Percentiles rank a stretch among this genome's conserved stretches.
phyloP scores from a whole-genome alignment of 805 yeast species.

The Pichia exigua region DNA sequence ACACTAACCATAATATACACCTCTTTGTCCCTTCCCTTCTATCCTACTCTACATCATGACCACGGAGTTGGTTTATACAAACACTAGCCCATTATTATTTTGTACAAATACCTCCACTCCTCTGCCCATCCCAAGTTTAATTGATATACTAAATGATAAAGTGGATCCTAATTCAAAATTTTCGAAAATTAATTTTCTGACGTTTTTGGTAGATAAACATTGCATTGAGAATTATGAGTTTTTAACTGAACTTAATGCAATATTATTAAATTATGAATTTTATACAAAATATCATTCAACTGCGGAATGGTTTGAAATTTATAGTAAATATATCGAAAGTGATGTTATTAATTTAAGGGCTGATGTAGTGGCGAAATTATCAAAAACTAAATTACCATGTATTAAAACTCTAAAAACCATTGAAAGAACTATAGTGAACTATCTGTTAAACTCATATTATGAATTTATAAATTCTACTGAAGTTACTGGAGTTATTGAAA shows the following conservation, averaged over 20 bases:
- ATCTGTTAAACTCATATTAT: slow-evolving; percentile 24
- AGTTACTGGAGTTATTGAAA: neutral
- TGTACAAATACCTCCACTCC: neutral
- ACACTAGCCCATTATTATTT: neutral
- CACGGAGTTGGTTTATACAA: neutral
- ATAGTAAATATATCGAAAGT: slow-evolving; percentile 22
- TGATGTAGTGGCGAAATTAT: slow-evolving; percentile 15
- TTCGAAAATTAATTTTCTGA: slow-evolving; percentile 22
- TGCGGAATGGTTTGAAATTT: slow-evolving; percentile 23
- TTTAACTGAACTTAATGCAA: slow-evolving; percentile 19
- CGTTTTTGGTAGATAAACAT: slow-evolving; percentile 25
- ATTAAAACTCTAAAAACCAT: slow-evolving; percentile 13
- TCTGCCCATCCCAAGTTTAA: slow-evolving; percentile 21
- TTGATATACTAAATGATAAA: slow-evolving; percentile 21
- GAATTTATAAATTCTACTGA: slow-evolving; percentile 19
- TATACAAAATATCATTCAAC: neutral
- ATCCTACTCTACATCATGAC: neutral
- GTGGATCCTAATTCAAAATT: slow-evolving; percentile 17
- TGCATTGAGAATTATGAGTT: slow-evolving; percentile 31
- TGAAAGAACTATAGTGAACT: slow-evolving; percentile 18
- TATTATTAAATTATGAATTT: slow-evolving; percentile 13
- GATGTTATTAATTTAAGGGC: slow-evolving; percentile 30
- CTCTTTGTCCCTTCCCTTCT: neutral
- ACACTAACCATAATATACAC: too few species aligned
- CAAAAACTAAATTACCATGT: slow-evolving; percentile 17